Evolutionary conservation across 2,329 filamentous ascomycete species (phyloP).

Genomic region (Aspergillus ustus): DNA sequence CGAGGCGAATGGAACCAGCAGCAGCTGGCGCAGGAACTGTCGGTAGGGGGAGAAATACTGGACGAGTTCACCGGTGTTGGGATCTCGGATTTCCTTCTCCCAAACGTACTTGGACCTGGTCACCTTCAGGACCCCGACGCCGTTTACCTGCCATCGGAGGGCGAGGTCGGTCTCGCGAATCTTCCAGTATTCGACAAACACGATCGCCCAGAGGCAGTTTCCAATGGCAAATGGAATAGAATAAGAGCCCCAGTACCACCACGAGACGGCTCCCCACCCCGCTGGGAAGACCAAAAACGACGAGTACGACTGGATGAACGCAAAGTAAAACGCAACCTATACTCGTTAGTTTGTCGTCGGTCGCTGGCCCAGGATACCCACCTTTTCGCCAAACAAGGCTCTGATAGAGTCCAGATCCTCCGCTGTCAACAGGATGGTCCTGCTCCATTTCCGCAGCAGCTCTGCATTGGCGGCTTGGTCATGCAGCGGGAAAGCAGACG

Average conservation of each 20-base stretch:
- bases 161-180: slow-evolving; percentile 86
- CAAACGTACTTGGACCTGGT: slow-evolving; percentile 78
- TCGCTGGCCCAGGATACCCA: slow-evolving; percentile 22
- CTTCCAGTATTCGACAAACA: slow-evolving; percentile 97
- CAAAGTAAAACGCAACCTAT: slow-evolving; percentile 90
- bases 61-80: slow-evolving; percentile 78
- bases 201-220: slow-evolving; percentile 82
- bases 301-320: slow-evolving; percentile 91
- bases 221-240: slow-evolving; percentile 79
- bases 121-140: slow-evolving; percentile 79
- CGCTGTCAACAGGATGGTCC: slow-evolving; percentile 63
- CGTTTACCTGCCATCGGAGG: slow-evolving; percentile 85
- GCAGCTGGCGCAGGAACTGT: slow-evolving; percentile 74
- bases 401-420: slow-evolving; percentile 76
- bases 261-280: slow-evolving; percentile 74
- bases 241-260: slow-evolving; percentile 83
- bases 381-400: slow-evolving; percentile 75
- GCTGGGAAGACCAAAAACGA: slow-evolving; percentile 82
- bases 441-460: slow-evolving; percentile 76
- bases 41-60: slow-evolving; percentile 77
- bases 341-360: neutral
- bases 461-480: slow-evolving; percentile 74
- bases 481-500: slow-evolving; percentile 70
- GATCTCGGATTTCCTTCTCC: slow-evolving; percentile 76
- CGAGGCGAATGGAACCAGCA: slow-evolving; percentile 84